These are phyloP conservation scores for Penicillium diatomitis DNA, from an alignment of 495 filamentous ascomycete genomes.

Conservation along the genomic window DNA sequence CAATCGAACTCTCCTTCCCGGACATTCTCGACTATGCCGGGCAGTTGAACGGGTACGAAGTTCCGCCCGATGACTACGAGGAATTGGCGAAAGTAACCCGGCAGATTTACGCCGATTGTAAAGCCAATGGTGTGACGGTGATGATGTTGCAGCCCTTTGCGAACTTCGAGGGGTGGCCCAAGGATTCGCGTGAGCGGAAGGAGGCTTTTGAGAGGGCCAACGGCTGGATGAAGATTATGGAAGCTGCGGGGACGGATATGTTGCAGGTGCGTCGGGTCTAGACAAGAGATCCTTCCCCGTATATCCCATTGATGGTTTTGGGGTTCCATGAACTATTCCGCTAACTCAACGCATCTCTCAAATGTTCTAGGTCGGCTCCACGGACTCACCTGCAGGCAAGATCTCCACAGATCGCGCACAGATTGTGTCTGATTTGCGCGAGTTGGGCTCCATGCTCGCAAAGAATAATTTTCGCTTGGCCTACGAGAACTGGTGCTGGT, in stretches of 20 bases:
- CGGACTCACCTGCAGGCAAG: conserved; percentile 46
- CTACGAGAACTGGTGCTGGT: conserved; percentile 86
- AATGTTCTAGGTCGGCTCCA: conserved; percentile 51
- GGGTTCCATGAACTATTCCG: neutral
- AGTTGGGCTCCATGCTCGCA: conserved; percentile 56
- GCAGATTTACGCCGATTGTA: conserved; percentile 45
- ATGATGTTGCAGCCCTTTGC: conserved; percentile 73
- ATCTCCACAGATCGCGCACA: conserved; percentile 38
- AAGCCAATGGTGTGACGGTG: conserved; percentile 45
- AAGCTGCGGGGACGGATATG: conserved; percentile 58
- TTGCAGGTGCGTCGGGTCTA: conserved; percentile 45
- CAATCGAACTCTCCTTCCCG: conserved; percentile 68
- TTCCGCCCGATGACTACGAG: conserved; percentile 47
- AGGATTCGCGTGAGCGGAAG: conserved; percentile 45
- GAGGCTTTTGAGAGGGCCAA: conserved; percentile 57
- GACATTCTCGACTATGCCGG: conserved; percentile 60
- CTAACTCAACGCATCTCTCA: neutral
- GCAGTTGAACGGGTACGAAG: conserved; percentile 36
- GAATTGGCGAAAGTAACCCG: conserved; percentile 40
- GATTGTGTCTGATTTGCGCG: conserved; percentile 52
- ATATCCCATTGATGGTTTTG: no score
- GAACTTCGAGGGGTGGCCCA: conserved; percentile 72
- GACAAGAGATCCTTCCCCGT: no score
- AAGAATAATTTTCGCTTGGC: conserved; percentile 49
- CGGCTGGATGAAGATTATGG: conserved; percentile 69